These are phyloP conservation scores for Aureobasidium uvarum DNA, from an alignment of 2,329 filamentous ascomycete genomes.

Conservation along the genomic window DNA sequence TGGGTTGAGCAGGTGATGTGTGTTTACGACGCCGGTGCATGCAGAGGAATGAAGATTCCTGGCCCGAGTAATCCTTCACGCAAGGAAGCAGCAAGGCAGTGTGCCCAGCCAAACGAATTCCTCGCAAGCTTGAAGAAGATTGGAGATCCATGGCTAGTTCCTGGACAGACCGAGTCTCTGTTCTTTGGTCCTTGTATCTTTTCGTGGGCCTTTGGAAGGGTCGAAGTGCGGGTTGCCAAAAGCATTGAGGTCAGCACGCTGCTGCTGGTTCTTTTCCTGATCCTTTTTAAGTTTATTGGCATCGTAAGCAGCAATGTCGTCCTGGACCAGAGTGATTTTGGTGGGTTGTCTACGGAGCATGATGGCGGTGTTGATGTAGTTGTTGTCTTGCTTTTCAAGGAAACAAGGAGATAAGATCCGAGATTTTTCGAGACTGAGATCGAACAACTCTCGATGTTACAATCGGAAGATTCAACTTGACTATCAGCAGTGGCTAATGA, in stretches of 20 bases:
- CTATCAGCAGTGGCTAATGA: neutral
- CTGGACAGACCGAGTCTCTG: constrained; percentile 35
- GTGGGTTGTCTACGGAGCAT: constrained; percentile 42
- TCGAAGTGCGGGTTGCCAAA: constrained; percentile 26
- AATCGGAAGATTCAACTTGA: neutral
- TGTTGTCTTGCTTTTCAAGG: neutral
- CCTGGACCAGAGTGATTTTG: constrained; percentile 38
- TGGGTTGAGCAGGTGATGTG: neutral
- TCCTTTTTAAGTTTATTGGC: constrained; percentile 37
- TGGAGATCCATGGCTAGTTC: constrained; percentile 24
- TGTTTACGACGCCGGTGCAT: constrained; percentile 3
- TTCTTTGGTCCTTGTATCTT: constrained; percentile 34
- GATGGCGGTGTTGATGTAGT: neutral
- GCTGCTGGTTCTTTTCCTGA: constrained; percentile 30
- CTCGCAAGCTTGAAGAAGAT: constrained; percentile 4
- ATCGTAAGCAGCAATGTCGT: constrained; percentile 39
- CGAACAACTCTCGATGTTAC: neutral
- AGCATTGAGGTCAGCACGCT: constrained; percentile 23
- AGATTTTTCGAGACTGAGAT: neutral
- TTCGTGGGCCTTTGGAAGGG: constrained; percentile 30
- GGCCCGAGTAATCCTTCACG: neutral
- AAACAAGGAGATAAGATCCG: neutral
- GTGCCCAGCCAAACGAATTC: neutral
- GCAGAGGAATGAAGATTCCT: constrained; percentile 25
- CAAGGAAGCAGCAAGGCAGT: constrained; percentile 24